Conservation (phyloP, 2,329 filamentous ascomycete genomes). For the Phialophora expanda region DNA sequence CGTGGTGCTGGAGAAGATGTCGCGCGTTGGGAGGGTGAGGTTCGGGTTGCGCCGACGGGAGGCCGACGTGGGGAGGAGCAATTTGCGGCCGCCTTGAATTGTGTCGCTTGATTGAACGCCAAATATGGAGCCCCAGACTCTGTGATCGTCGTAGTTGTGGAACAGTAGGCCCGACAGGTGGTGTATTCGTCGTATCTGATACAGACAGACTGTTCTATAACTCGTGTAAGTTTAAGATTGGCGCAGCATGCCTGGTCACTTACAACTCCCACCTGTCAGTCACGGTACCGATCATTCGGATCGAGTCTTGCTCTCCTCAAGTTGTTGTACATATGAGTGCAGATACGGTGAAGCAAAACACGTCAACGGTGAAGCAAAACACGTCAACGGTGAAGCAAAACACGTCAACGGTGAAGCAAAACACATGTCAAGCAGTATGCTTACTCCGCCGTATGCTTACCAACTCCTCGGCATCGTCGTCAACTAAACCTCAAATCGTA, state of each 20-base stretch:
- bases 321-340: no score
- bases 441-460: no score
- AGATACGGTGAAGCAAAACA: no score
- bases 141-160: neutral
- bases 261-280: neutral
- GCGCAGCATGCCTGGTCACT: neutral
- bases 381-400: no score
- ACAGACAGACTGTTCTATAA: neutral
- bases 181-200: neutral
- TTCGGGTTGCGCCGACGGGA: constrained; percentile 40
- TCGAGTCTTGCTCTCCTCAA: neutral
- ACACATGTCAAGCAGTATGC: no score
- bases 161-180: neutral
- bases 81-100: constrained; percentile 12
- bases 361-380: no score
- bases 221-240: neutral
- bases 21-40: constrained; percentile 43
- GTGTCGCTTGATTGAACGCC: neutral
- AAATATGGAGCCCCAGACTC: neutral
- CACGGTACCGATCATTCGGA: no score
- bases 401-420: no score
- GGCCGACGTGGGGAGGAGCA: constrained; percentile 3
- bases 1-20: constrained; percentile 46
- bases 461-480: neutral
- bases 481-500: neutral